Evolutionary conservation across 805 yeast species (phyloP), one percentile per base, ranked within the genome.

Genomic region (Metschnikowia corniflorae): DNA sequence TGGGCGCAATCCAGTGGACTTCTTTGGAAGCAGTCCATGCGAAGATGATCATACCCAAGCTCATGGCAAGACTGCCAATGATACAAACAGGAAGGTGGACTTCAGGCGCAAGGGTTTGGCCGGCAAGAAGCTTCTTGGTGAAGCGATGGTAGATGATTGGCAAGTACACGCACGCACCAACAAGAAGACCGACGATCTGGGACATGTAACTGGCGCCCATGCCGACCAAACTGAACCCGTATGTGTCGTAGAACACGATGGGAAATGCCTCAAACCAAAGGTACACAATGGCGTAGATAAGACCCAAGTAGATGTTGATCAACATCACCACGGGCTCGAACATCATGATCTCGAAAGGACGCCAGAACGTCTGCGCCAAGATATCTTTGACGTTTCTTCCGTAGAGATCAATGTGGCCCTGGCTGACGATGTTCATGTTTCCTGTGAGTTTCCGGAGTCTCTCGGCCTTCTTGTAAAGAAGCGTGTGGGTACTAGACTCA

Each of bases 231-330:
- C 74, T 66, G 55, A 79, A 79, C 21, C 63, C 50, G 44, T 75
- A 64, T 16, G 63, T 49, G 2, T 65, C 72, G 16, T 43, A 37
- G 43, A 71, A 80, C 2, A 75, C 77, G 24, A 78, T 61, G 7
- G 86, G 85, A 57, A 75, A 76, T 5, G 77, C 78, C 55, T 80
- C 84, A 47, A 78, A 75, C 64, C 75, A 78, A 16, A 77, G 53
- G 53, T 76, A 80, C 43, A 75, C 46, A 20, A 71, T 55, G 19
- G 80, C 73, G 53, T 78, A 79, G 6, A 69, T 61, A 33, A 78
- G 47, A 0, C 79, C 75, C 44, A 73, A 59, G 52, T 77, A 77
- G 18, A 70, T 15, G 49, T 78, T 69, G 40, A 77, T 68, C 20
- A 77, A 61, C 14, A 78, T 39, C n/a, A 78, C 71, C 17, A 74